Evolutionary conservation across 495 filamentous ascomycete species (phyloP).

Genomic region (Talaromyces borbonicus): DNA sequence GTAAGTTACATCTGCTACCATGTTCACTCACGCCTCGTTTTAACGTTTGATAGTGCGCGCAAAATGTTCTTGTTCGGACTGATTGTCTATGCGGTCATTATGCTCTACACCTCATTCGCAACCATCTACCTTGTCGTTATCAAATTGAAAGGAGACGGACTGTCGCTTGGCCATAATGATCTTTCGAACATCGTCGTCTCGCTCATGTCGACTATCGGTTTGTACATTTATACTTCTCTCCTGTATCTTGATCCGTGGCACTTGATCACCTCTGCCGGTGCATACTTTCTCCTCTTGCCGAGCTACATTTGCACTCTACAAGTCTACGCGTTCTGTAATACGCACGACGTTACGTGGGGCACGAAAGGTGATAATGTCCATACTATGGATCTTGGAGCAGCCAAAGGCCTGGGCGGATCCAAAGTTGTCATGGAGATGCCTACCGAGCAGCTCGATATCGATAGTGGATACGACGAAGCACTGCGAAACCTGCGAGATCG

Average conservation of each 20-base stretch:
- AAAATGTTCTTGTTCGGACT: slow-evolving; percentile 83
- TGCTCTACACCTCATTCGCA: slow-evolving; percentile 91
- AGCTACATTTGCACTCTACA: slow-evolving; percentile 95
- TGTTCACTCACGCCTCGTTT: background rate
- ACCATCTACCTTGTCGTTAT: slow-evolving; percentile 74
- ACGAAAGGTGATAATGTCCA: slow-evolving; percentile 97
- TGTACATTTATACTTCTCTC: slow-evolving; percentile 95
- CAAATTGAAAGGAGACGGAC: slow-evolving; percentile 51
- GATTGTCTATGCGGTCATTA: slow-evolving; percentile 82
- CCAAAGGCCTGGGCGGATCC: slow-evolving; percentile 56
- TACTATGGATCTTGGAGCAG: slow-evolving; percentile 81
- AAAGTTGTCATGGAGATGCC: slow-evolving; percentile 87
- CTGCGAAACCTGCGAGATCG: slow-evolving; percentile 92
- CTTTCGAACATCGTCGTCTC: slow-evolving; percentile 93
- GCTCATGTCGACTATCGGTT: slow-evolving; percentile 76
- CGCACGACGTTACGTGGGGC: slow-evolving; percentile 97
- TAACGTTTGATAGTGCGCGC: slow-evolving; percentile 48
- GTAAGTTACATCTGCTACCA: slow-evolving; percentile 22
- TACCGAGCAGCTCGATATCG: slow-evolving; percentile 93
- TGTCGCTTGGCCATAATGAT: slow-evolving; percentile 69
- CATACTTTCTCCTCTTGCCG: slow-evolving; percentile 89
- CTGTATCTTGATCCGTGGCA: slow-evolving; percentile 98
- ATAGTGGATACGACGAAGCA: slow-evolving; percentile 94
- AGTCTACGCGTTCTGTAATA: slow-evolving; percentile 99
- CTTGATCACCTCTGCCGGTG: slow-evolving; percentile 89